Base-by-base conservation (phyloP, 352 stramenopile species). In the Phytopythium sindhum region DNA sequence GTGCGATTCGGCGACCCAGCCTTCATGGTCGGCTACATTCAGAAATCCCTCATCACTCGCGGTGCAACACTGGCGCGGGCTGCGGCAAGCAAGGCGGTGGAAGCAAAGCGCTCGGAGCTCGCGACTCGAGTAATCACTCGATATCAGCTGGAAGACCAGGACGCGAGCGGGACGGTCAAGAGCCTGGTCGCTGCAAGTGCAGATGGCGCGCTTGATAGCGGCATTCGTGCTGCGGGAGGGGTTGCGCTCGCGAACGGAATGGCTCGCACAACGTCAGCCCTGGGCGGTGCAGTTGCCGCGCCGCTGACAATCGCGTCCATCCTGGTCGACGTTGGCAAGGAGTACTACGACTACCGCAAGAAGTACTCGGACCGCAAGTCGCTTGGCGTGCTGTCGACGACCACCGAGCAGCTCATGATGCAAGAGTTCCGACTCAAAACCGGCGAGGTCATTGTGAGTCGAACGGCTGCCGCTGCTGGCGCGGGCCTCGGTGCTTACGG, bases 251-350 rank as follows among this genome's bases (percentile, higher is more conserved):
- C 81, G 2, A 91, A 89, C 55, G 81, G 84, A 3, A 78, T 92
- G 41, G 68, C 77, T 41, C 68, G 76, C 5, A 79, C 84, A 17
- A 78, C 81, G 7, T 79, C 78, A 19, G 79, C 86, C 2, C 52
- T 78, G 26, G 68, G 68, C 5, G 71, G 65, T 4, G 72, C 74
- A 54, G 68, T 75, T 12, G 86, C 86, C 7, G 86, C 86, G 12
- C 86, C 86, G 9, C 61, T 95, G 26, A 84, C 86, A 4, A 77
- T 95, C 31, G 86, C 86, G 5, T 92, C 86, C 29, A 95, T 95
- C 24, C 75, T 95, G n/a, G 83, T 93, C 11, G 86, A 95, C 35
- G 81, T 95, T 55, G 84, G 86, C 2, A 91, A 91, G 62, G 86
- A 95, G 47, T 95, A 91, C 68, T 88, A 90, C 59, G 74, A 91